Percentiles rank a stretch among this genome's conserved stretches.
These are phyloP conservation scores for Cystobasidiopsis lactophilus DNA, from an alignment of 768 basidiomycete species.

Conservation along the genomic window DNA sequence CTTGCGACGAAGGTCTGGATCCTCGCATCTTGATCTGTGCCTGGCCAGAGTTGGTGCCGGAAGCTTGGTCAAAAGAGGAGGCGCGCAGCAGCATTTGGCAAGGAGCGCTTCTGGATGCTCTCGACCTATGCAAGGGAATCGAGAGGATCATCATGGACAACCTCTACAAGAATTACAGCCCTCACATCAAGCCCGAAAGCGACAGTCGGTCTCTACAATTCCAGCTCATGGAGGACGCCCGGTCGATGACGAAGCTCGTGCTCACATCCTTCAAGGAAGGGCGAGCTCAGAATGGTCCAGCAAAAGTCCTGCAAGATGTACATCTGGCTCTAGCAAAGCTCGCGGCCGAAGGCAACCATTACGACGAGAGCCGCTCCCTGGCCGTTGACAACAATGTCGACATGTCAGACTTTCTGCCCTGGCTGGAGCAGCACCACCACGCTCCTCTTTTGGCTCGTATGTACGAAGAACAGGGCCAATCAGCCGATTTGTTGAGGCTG, in stretches of 20 bases:
- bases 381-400: not conserved
- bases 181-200: conserved; percentile 13
- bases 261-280: not conserved
- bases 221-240: not conserved
- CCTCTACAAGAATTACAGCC: conserved; percentile 15
- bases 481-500: not conserved
- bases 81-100: not conserved
- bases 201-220: not conserved
- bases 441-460: not conserved
- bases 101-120: not conserved
- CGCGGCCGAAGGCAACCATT: not conserved
- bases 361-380: not conserved
- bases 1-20: not conserved
- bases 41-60: not conserved
- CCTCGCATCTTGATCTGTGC: not conserved
- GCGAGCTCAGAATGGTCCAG: not conserved
- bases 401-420: not conserved
- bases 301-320: not conserved
- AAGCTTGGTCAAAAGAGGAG: not conserved
- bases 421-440: not conserved
- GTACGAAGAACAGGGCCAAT: not conserved
- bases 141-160: conserved; percentile 8
- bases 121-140: not conserved
- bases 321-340: not conserved
- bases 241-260: not conserved